Percentiles rank a stretch among this genome's conserved stretches.
Conservation (phyloP, 148 eudicot genomes). For the Diospyros kaki region DNA sequence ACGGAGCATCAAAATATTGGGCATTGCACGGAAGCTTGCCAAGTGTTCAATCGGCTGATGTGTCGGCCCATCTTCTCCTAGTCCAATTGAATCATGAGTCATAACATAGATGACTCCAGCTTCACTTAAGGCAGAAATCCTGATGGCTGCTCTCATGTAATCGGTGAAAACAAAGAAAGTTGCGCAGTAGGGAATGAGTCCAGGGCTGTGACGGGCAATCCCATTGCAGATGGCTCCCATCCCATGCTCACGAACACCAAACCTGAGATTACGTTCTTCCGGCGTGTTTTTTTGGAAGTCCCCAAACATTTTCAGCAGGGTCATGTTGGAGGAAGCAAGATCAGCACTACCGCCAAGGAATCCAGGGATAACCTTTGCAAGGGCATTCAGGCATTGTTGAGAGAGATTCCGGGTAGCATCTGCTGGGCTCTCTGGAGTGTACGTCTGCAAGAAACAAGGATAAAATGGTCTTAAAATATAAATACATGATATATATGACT, state of each 20-base stretch:
- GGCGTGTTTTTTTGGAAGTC: conserved; percentile 83
- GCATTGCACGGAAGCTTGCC: conserved; percentile 90
- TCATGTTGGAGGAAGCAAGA: conserved; percentile 90
- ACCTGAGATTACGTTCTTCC: conserved; percentile 73
- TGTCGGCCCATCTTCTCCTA: conserved; percentile 90
- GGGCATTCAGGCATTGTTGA: conserved; percentile 66
- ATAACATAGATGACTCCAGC: conserved; percentile 77
- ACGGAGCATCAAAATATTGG: conserved; percentile 73
- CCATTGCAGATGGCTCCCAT: conserved; percentile 92
- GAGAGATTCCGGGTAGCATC: conserved; percentile 86
- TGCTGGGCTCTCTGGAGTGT: conserved; percentile 76
- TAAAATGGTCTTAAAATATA: conserved; percentile 1
- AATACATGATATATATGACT: too few relatives aligned
- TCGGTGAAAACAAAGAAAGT: conserved; percentile 89
- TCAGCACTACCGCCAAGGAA: conserved; percentile 93
- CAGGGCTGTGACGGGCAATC: conserved; percentile 74
- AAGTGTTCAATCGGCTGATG: conserved; percentile 90
- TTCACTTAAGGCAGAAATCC: conserved; percentile 68
- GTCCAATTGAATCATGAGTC: conserved; percentile 92
- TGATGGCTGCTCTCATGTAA: conserved; percentile 86
- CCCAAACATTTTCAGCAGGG: conserved; percentile 75
- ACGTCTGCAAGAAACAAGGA: conserved; percentile 37
- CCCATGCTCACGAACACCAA: conserved; percentile 82
- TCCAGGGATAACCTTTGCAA: conserved; percentile 71
- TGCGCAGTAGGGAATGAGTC: conserved; percentile 77